A percentile compares a stretch with the other conserved stretches of the same genome.
phyloP scores from a whole-genome alignment of 495 filamentous ascomycete species.

The Trichoderma orchidacearum region DNA sequence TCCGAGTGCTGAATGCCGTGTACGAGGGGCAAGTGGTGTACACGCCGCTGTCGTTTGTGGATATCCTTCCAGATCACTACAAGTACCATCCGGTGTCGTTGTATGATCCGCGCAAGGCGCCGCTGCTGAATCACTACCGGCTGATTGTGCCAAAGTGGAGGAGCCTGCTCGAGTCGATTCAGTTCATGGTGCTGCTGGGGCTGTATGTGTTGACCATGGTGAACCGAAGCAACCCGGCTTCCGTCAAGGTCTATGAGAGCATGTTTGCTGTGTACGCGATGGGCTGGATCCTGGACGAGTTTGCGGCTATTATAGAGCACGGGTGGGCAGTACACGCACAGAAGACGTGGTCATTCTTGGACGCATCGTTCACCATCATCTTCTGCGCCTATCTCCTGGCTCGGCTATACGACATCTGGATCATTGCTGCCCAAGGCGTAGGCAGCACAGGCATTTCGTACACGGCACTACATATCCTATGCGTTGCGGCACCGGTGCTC shows the following conservation, averaged over 20 bases:
- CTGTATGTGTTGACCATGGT: conserved; percentile 44
- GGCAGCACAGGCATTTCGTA: conserved; percentile 27
- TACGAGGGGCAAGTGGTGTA: conserved; percentile 45
- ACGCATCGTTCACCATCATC: conserved; percentile 43
- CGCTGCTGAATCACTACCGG: conserved; percentile 51
- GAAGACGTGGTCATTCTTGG: conserved; percentile 57
- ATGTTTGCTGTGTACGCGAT: conserved; percentile 41
- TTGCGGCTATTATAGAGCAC: conserved; percentile 51
- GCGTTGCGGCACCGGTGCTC: conserved; percentile 46
- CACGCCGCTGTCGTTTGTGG: conserved; percentile 46
- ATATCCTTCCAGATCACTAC: conserved; percentile 53
- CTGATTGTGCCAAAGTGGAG: conserved; percentile 47
- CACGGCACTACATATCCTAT: conserved; percentile 42
- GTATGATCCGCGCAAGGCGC: conserved; percentile 43
- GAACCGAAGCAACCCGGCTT: conserved; percentile 20
- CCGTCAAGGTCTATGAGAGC: conserved; percentile 30
- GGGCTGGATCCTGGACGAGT: conserved; percentile 50
- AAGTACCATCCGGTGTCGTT: conserved; percentile 49
- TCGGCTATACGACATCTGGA: conserved; percentile 34
- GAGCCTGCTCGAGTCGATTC: conserved; percentile 42
- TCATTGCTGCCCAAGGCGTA: conserved; percentile 26
- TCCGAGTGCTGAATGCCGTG: conserved; percentile 47
- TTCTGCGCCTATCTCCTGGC: conserved; percentile 40
- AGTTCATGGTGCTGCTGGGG: conserved; percentile 42
- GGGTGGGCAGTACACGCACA: conserved; percentile 56